phyloP scores from a whole-genome alignment of 306 rosid species.

The Casuarina cunninghamiana region DNA sequence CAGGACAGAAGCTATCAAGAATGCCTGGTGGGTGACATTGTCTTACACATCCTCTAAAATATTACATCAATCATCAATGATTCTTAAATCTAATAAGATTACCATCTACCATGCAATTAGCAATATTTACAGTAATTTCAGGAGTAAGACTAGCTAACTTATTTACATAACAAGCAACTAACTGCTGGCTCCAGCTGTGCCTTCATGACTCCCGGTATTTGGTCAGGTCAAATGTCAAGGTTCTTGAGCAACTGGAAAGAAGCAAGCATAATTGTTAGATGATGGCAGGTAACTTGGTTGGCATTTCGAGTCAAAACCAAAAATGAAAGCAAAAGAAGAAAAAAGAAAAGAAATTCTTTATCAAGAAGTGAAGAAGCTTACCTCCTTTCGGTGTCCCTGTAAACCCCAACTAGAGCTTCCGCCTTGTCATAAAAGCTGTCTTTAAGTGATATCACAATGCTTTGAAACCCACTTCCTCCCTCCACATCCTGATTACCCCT shows the following conservation, averaged over 20 bases:
- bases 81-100: constrained; percentile 8
- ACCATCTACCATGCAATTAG: constrained; percentile 8
- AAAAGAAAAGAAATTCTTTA: neutral
- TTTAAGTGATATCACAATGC: constrained; percentile 93
- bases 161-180: constrained; percentile 35
- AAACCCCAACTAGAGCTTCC: constrained; percentile 85
- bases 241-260: constrained; percentile 83
- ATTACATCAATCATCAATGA: neutral
- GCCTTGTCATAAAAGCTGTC: constrained; percentile 95
- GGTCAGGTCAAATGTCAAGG: constrained; percentile 85
- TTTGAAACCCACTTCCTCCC: constrained; percentile 83
- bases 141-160: constrained; percentile 12
- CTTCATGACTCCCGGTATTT: constrained; percentile 69
- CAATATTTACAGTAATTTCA: constrained; percentile 46
- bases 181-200: constrained; percentile 17
- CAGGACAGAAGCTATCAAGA: neutral
- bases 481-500: constrained; percentile 69
- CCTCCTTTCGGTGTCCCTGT: constrained; percentile 82
- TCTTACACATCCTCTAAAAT: neutral
- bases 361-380: constrained; percentile 28
- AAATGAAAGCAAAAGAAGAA: constrained; percentile 1
- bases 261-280: neutral
- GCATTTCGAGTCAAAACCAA: constrained; percentile 12
- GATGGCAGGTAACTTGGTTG: constrained; percentile 3
- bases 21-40: neutral